Evolutionary conservation across 768 basidiomycete genomes (phyloP).

Genomic region (Calocybe cyanea): DNA sequence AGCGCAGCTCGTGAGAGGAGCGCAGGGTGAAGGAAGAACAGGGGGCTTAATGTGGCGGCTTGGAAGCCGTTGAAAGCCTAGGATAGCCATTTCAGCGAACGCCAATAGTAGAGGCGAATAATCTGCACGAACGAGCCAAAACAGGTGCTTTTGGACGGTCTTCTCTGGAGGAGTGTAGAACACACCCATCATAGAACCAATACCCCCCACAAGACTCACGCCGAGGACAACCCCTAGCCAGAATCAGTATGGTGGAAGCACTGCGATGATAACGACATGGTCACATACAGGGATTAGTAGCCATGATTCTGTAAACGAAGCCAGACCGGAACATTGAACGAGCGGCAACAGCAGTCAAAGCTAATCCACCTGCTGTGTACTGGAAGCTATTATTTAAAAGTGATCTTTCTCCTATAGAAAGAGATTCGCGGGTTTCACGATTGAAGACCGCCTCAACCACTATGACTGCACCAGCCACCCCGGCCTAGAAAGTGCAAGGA

Average conservation of each 20-base stretch:
- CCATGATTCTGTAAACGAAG: constrained; percentile 68
- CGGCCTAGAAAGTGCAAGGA: constrained; percentile 40
- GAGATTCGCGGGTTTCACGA: constrained; percentile 69
- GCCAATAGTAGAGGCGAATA: no score
- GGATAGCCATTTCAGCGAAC: no score
- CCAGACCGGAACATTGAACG: constrained; percentile 73
- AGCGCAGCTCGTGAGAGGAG: constrained; percentile 83
- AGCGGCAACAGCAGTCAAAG: constrained; percentile 74
- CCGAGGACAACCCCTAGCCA: constrained; percentile 73
- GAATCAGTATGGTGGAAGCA: background rate
- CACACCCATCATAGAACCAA: constrained; percentile 83
- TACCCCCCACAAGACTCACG: constrained; percentile 71
- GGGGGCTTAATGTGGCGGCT: constrained; percentile 78
- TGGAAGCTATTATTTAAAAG: constrained; percentile 77
- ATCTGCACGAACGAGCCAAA: constrained; percentile 77
- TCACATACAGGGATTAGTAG: constrained; percentile 73
- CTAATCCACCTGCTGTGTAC: constrained; percentile 80
- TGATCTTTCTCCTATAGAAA: constrained; percentile 58
- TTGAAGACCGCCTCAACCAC: constrained; percentile 66
- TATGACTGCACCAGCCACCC: constrained; percentile 69
- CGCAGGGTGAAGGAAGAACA: constrained; percentile 87
- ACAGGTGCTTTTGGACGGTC: constrained; percentile 69
- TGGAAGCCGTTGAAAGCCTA: constrained; percentile 86
- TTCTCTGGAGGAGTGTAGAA: constrained; percentile 78
- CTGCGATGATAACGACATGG: background rate